Evolutionary conservation across 495 filamentous ascomycete species (phyloP).

Genomic region (Ramalina peruviana): DNA sequence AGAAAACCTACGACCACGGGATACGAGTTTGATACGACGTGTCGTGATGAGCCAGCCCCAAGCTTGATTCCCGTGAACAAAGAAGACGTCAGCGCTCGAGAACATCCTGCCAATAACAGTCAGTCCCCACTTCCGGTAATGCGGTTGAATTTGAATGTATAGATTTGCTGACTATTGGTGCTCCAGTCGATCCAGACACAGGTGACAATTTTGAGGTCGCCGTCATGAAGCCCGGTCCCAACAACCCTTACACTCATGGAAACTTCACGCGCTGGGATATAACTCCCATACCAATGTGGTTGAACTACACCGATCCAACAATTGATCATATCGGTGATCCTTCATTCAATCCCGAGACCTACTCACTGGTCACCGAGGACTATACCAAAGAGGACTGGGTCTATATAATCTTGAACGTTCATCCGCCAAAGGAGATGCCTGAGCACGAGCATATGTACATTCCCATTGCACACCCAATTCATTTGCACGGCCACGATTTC

Average conservation of each 20-base stretch:
- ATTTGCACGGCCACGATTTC: slow-evolving; percentile 49
- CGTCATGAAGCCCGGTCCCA: neutral
- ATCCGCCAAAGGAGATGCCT: neutral
- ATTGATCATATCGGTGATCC: slow-evolving; percentile 3
- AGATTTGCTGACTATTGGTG: no score
- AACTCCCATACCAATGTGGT: slow-evolving; percentile 19
- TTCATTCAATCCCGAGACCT: neutral
- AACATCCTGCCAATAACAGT: no score
- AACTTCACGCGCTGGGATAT: slow-evolving; percentile 19
- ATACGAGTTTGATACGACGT: slow-evolving; percentile 9
- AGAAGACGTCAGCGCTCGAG: slow-evolving; percentile 1
- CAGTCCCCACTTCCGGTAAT: no score
- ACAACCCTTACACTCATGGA: slow-evolving; percentile 25
- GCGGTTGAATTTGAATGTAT: no score
- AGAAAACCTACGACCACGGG: slow-evolving; percentile 22
- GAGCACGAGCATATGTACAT: neutral
- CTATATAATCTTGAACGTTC: neutral
- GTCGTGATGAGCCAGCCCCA: slow-evolving; percentile 18
- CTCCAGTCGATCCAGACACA: neutral
- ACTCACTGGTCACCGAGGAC: no score
- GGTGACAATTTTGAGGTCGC: neutral
- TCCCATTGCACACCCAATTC: slow-evolving; percentile 18
- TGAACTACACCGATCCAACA: slow-evolving; percentile 20
- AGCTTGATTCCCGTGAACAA: slow-evolving; percentile 17
- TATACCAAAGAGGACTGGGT: neutral